A percentile compares a stretch with the other conserved stretches of the same genome.
Conservation (phyloP, 805 yeast genomes). For the Middelhovenomyces tepae region DNA sequence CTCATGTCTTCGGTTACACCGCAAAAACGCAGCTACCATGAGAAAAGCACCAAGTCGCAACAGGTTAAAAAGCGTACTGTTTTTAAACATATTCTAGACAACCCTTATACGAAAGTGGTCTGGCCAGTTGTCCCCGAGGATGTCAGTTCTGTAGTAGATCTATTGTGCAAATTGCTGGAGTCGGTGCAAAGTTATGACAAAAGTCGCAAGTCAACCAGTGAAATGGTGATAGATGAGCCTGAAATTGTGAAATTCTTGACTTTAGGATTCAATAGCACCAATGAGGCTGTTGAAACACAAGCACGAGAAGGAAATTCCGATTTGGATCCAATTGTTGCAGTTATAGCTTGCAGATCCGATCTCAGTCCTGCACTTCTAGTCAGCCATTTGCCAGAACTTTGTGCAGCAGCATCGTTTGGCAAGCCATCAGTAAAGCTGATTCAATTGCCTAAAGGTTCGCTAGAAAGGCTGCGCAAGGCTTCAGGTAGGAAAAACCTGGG, state of each 20-base stretch:
- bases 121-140: constrained; percentile 13
- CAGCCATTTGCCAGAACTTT: constrained; percentile 17
- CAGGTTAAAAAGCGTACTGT: constrained; percentile 16
- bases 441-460: constrained; percentile 5
- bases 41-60: too few species aligned
- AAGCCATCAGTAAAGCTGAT: constrained; percentile 3
- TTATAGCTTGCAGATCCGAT: constrained; percentile 17
- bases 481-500: too few species aligned
- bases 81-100: constrained; percentile 20
- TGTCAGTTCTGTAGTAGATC: background rate
- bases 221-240: constrained; percentile 8
- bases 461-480: too few species aligned
- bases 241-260: constrained; percentile 5
- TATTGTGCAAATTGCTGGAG: constrained; percentile 3
- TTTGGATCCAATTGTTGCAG: constrained; percentile 9
- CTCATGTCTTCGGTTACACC: too few species aligned
- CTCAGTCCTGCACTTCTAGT: constrained; percentile 15
- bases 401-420: constrained; percentile 8
- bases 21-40: too few species aligned
- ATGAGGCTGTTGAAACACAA: constrained; percentile 14
- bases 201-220: constrained; percentile 1
- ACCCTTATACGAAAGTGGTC: constrained; percentile 17
- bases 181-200: constrained; percentile 9
- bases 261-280: constrained; percentile 17
- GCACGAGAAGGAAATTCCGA: background rate